Conservation (phyloP, 495 filamentous ascomycete genomes). For the Aspergillus conjunctus region DNA sequence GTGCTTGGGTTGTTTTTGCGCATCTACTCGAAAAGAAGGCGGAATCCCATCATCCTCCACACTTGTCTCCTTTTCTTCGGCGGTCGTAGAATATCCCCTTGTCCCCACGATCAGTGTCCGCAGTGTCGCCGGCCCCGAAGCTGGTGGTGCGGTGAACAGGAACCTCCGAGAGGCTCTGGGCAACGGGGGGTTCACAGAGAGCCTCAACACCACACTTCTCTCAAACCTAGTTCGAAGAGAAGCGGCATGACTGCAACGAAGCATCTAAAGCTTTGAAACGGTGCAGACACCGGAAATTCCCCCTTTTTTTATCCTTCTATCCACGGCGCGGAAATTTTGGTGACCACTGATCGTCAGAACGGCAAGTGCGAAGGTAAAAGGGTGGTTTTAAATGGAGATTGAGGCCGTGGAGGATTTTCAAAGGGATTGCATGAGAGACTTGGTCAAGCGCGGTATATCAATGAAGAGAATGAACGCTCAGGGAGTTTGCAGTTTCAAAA, state of each 20-base stretch:
- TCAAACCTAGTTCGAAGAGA: slow-evolving; percentile 22
- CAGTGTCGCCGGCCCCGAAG: background rate
- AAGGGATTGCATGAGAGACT: no score
- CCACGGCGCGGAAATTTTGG: background rate
- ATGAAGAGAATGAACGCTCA: background rate
- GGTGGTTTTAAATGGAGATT: background rate
- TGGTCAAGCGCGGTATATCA: background rate
- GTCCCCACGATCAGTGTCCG: background rate
- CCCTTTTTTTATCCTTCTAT: background rate
- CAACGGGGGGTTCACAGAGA: slow-evolving; percentile 12
- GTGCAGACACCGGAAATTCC: background rate
- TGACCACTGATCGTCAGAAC: background rate
- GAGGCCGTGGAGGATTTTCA: background rate
- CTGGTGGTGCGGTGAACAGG: background rate
- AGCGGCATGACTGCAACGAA: slow-evolving; percentile 28
- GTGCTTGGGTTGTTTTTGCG: background rate
- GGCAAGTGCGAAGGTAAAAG: background rate
- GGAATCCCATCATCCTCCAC: background rate
- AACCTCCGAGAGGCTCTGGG: slow-evolving; percentile 11
- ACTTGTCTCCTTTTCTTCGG: background rate
- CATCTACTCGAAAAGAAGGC: background rate
- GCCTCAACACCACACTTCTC: slow-evolving; percentile 17
- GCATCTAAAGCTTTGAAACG: slow-evolving; percentile 23
- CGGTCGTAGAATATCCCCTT: slow-evolving; percentile 5
- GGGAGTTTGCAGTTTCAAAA: background rate